A percentile compares a stretch with the other conserved stretches of the same genome.
These are phyloP conservation scores for Diaporthe sp. DNA, from an alignment of 2,329 filamentous ascomycete genomes.

Conservation along the genomic window DNA sequence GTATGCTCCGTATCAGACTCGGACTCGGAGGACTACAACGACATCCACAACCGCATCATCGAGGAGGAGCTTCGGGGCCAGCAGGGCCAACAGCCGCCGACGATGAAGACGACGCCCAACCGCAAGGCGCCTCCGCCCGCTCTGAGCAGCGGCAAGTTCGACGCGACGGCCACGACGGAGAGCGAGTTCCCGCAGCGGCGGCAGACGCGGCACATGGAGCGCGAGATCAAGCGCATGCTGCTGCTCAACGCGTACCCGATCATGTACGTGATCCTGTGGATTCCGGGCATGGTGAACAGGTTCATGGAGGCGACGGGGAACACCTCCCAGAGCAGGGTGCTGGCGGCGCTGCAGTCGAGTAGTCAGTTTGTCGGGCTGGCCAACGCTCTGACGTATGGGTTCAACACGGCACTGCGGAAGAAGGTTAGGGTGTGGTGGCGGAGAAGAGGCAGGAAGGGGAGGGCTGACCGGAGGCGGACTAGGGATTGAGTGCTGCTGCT, in stretches of 20 bases:
- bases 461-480: background rate
- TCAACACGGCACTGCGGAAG: constrained; percentile 45
- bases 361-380: constrained; percentile 51
- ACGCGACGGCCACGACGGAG: constrained; percentile 20
- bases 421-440: constrained; percentile 28
- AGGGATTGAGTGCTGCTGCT: background rate
- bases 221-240: constrained; percentile 46
- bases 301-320: constrained; percentile 43
- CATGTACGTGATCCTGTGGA: constrained; percentile 50
- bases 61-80: constrained; percentile 1
- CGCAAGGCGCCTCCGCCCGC: constrained; percentile 17
- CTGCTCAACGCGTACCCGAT: constrained; percentile 51
- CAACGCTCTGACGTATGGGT: constrained; percentile 51
- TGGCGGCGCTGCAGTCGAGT: constrained; percentile 45
- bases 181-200: constrained; percentile 37
- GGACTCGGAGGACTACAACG: background rate
- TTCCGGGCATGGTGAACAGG: constrained; percentile 50
- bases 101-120: constrained; percentile 20
- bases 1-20: constrained; percentile 10
- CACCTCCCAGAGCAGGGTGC: constrained; percentile 7
- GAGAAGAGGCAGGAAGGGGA: background rate
- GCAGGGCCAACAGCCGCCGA: background rate
- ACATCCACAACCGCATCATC: constrained; percentile 17
- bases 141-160: constrained; percentile 29
- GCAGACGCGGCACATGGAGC: constrained; percentile 38